Conservation (phyloP, 2,329 filamentous ascomycete species). For the Talaromyces sp. region DNA sequence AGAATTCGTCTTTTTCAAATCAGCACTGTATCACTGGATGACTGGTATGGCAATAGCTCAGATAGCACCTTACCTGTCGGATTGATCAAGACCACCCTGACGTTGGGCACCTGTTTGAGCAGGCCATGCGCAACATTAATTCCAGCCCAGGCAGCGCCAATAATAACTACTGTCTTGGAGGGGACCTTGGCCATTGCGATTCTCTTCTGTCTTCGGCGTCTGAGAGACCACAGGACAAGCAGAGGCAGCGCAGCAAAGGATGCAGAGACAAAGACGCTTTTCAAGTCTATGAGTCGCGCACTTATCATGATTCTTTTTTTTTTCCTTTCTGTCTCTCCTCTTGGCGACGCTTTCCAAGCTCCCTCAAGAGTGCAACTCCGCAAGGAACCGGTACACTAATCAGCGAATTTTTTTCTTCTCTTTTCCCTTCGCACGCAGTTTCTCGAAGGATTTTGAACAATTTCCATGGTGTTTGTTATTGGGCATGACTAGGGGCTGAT, state of each 20-base stretch:
- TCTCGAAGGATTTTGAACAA: too few species aligned
- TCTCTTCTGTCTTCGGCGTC: constrained; percentile 1
- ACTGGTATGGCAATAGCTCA: too few species aligned
- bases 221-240: constrained; percentile 3
- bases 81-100: constrained; percentile 47
- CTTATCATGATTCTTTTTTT: background rate
- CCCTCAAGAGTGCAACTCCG: too few species aligned
- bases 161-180: constrained; percentile 20
- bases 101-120: constrained; percentile 22
- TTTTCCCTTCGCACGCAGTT: too few species aligned
- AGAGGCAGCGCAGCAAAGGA: constrained; percentile 2
- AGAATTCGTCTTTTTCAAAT: constrained; percentile 38
- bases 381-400: too few species aligned
- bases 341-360: background rate
- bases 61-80: constrained; percentile 26
- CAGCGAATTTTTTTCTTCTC: background rate
- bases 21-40: too few species aligned
- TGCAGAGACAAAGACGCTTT: background rate
- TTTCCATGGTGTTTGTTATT: background rate
- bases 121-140: constrained; percentile 24
- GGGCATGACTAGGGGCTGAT: background rate
- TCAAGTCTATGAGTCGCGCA: background rate
- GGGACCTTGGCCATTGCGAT: constrained; percentile 5
- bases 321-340: too few species aligned
- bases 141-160: constrained; percentile 28